phyloP scores from a whole-genome alignment of 2,329 filamentous ascomycete genomes.

The Trichoderma gracile region DNA sequence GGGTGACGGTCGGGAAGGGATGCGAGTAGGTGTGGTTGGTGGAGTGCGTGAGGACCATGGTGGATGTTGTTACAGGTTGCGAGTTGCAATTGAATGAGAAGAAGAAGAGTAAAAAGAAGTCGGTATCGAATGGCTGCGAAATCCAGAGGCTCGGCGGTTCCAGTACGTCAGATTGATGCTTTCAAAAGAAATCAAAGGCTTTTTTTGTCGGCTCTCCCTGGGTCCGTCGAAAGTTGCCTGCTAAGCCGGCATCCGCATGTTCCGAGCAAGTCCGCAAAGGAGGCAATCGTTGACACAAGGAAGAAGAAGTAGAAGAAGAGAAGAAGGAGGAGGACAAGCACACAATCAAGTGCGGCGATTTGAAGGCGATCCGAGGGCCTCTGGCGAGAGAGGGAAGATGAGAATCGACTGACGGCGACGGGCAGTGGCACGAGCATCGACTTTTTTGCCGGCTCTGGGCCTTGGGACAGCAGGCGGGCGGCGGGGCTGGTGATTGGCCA shows the following conservation, averaged over 20 bases:
- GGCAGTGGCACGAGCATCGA: slow-evolving; percentile 29
- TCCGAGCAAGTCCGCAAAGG: slow-evolving; percentile 4
- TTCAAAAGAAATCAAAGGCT: slow-evolving; percentile 28
- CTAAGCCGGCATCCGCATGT: slow-evolving; percentile 19
- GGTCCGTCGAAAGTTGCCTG: not conserved
- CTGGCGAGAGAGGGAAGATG: slow-evolving; percentile 16
- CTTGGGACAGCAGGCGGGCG: not conserved
- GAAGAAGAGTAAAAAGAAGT: not conserved
- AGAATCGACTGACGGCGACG: slow-evolving; percentile 30
- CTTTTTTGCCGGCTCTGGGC: slow-evolving; percentile 26
- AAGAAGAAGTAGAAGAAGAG: not conserved
- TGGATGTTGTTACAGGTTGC: no score
- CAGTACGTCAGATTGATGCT: slow-evolving; percentile 31
- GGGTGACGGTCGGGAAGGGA: slow-evolving; percentile 79
- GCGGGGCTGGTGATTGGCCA: slow-evolving; percentile 37
- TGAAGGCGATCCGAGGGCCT: slow-evolving; percentile 27
- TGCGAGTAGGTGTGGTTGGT: slow-evolving; percentile 75
- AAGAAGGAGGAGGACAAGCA: slow-evolving; percentile 8
- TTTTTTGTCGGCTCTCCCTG: slow-evolving; percentile 4
- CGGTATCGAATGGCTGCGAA: slow-evolving; percentile 3
- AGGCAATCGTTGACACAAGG: slow-evolving; percentile 9
- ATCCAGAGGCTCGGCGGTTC: slow-evolving; percentile 29
- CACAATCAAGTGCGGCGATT: not conserved
- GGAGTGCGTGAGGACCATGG: slow-evolving; percentile 62
- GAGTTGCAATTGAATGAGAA: slow-evolving; percentile 24